Evolutionary conservation across 352 stramenopile species (phyloP), one percentile per base, ranked within the genome.

Genomic region (Globisporangium carolinianum): DNA sequence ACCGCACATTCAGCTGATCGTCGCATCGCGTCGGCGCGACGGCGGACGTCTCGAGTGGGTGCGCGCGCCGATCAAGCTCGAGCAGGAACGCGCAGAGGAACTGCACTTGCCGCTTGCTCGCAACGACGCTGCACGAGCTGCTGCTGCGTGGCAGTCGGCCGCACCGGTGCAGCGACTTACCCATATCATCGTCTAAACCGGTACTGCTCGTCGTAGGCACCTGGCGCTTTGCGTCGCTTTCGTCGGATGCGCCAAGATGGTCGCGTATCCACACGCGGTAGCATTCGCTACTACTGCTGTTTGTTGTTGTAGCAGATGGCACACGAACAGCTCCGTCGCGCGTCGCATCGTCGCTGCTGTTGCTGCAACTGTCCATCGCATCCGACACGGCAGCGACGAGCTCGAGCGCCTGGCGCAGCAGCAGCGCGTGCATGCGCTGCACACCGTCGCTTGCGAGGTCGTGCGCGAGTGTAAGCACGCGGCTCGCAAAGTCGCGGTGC

Each of bases 71-170:
- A 43, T 76, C 68, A 43, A 68, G 71, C 43, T 76, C 71, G 10
- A 70, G 42, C 7, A 76, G 42, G 57, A 75, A 79, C 48, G 66
- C 62, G 53, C 65, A 73, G 4, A 79, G 49, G 49, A 74, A 74
- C 53, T 73, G 68, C 41, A 79, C 53, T 1, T 79, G 67, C 2
- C 68, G 68, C 53, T 79, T 73, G 10, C 36, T 72, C 0, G 57
- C 58, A 5, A 76, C 47, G 17, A 76, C 32, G 3, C 8, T 12
- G 41, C 69, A 73, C 24, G 24, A 32, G 24, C 24, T 32, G 24
- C 24, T 32, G 24, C 24, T 32, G 24, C 24, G 24, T 32, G 24
- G 24, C 24, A 32, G 24, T 32, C 24, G 24, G 24, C 24, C 24
- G 1, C 24, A 32, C 24, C 24, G 24, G 24, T 3, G 24, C 24